Evolutionary conservation across 208 protist genomes (phyloP), one percentile per base, ranked within the genome.

Genomic region (Leishmania tarentolae): DNA sequence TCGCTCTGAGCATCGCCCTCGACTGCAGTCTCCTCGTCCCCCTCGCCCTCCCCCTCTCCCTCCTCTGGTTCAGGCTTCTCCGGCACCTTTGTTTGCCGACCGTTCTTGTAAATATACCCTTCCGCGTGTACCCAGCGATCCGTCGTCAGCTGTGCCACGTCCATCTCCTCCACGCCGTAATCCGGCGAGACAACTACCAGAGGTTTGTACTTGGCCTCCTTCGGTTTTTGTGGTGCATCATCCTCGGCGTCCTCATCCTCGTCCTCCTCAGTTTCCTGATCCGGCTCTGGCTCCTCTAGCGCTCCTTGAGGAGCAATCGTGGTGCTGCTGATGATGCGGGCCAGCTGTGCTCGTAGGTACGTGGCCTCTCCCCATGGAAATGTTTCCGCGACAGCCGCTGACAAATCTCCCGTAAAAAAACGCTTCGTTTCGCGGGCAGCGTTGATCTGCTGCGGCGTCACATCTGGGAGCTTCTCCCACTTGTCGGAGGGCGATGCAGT

Each of bases 331-430:
- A 92, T 86, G 79, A 99, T 99, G 83, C 98, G 95, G 42, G 96
- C 89, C 56, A 99, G 94, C 83, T 99, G 97, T 15, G 98, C 98
- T 63, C 98, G 94, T 66, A 99, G 88, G 81, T 96, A 97, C 66
- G 95, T 86, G 1, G 90, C 86, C 86, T 99, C 97, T 17, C 83
- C 93, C 87, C 98, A 98, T 50, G 95, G 93, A 82, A 99, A 99
- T 4, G 93, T 87, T 63, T 85, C 85, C 8, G 93, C 81, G 24
- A 99, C 94, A 28, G 86, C 57, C 5, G 93, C 89, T 63, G 94
- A 82, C 2, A 99, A 87, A 81, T 98, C 81, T 44, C 98, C 98
- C 9, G 95, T 98, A 80, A 99, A 98, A 50, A 93, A 83, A 35
- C 96, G 93, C 70, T 93, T 94, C 71, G 99, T 97, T 46, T 85